Evolutionary conservation across 371 early-diverging fungal genomes (phyloP), one percentile per base, ranked within the genome.

Genomic region (Apophysomyces variabilis): DNA sequence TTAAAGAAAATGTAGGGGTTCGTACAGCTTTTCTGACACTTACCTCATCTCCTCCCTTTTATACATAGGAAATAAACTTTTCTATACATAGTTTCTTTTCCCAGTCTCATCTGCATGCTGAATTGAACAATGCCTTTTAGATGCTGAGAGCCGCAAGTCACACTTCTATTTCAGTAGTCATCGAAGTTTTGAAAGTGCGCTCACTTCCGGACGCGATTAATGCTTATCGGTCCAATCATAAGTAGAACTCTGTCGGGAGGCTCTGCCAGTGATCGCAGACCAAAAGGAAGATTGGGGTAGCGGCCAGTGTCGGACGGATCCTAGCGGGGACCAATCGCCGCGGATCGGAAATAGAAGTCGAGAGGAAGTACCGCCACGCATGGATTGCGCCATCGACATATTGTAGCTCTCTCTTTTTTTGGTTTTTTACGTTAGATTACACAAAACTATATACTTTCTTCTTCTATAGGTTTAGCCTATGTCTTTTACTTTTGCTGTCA

Each of bases 201-300:
- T 21, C 13, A 41, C 41, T 41, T 26, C 46, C 54, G 18, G 54
- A 18, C 32, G 9, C 16, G 54, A 21, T 50, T 50, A 41, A 50
- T 50, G 54, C 54, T 50, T 50, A 50, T 50, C 54, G 54, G 54
- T 5, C 54, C 54, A 50, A 50, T 50, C 54, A 50, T 50, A 21
- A n/a, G 21, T 9, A 18, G 21, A 21, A 50, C 3, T 26, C 3
- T 26, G 32, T 26, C 32, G 32, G 32, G 32, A 3, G 3, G 32
- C 32, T 26, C 32, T 26, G 32, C 32, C 32, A 7, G 16, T 50
- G 21, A 50, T 50, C 54, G n/a, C 21, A 50, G 21, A 50, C 21
- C 54, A n/a, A 18, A 9, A 13, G 13, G 13, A 41, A 7, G 54
- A 7, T 50, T 21, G 21, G 18, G 21, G 54, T 9, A 18, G 9